Conservation (phyloP, 164 flowering plant genomes). For the Buxus sempervirens region DNA sequence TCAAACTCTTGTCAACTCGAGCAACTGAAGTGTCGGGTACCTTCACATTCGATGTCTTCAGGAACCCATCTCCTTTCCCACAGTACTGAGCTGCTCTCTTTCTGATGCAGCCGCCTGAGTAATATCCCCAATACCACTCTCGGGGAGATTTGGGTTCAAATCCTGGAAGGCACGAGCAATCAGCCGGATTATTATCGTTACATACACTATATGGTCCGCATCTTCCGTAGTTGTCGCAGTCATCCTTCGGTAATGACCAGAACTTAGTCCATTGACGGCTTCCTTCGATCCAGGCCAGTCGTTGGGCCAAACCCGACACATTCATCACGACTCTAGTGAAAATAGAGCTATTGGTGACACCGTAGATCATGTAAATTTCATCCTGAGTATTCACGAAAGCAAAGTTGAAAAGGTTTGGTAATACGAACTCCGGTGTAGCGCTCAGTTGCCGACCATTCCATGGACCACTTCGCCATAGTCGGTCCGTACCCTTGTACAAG, state of each 20-base stretch:
- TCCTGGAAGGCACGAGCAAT: slow-evolving; percentile 4
- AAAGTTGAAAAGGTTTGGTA: too few species aligned
- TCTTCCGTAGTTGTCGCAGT: too few species aligned
- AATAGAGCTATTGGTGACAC: background rate
- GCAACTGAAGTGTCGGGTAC: too few species aligned
- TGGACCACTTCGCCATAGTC: too few species aligned
- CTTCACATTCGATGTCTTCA: slow-evolving; percentile 20
- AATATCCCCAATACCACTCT: slow-evolving; percentile 19
- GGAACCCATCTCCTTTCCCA: slow-evolving; percentile 13
- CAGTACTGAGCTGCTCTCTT: slow-evolving; percentile 27
- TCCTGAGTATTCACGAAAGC: background rate
- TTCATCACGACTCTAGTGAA: background rate
- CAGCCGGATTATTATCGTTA: background rate
- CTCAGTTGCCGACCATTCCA: background rate
- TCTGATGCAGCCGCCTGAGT: slow-evolving; percentile 45
- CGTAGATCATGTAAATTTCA: background rate
- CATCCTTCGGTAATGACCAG: too few species aligned
- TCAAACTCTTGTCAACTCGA: slow-evolving; percentile 27
- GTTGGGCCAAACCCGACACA: background rate
- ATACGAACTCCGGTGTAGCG: background rate
- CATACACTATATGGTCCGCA: background rate
- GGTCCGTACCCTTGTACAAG: background rate
- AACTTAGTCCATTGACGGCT: background rate
- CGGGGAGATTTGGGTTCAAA: slow-evolving; percentile 4
- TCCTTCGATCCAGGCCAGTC: background rate